A percentile compares a stretch with the other conserved stretches of the same genome.
These are phyloP conservation scores for Hortaea werneckii DNA, from an alignment of 2,329 filamentous ascomycete genomes.

Conservation along the genomic window DNA sequence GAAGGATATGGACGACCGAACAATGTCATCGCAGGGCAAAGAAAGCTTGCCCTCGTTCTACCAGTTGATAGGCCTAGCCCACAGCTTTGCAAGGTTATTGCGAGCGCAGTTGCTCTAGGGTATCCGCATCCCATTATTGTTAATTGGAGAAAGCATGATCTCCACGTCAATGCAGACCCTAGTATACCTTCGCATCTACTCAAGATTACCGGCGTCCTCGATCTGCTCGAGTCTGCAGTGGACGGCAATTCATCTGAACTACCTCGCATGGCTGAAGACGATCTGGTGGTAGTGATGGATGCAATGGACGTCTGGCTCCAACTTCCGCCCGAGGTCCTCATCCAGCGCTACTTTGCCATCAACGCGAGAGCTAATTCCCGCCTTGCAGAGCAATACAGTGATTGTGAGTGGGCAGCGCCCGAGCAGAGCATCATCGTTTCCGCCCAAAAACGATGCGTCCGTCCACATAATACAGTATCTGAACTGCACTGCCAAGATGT, in stretches of 20 bases:
- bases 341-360: constrained; percentile 14
- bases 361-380: constrained; percentile 30
- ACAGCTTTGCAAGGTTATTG: constrained; percentile 5
- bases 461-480: constrained; percentile 1
- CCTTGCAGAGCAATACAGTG: constrained; percentile 28
- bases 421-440: constrained; percentile 46
- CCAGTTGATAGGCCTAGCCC: constrained; percentile 3
- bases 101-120: constrained; percentile 2
- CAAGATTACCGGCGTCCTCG: constrained; percentile 7
- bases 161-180: not conserved
- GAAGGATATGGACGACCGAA: no score
- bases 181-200: constrained; percentile 2
- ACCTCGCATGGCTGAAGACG: constrained; percentile 7
- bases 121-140: constrained; percentile 6
- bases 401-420: constrained; percentile 27
- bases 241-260: not conserved
- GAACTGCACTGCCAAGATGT: constrained; percentile 5
- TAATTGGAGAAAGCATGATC: not conserved
- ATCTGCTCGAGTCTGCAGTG: constrained; percentile 1
- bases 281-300: constrained; percentile 18
- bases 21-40: not conserved
- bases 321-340: constrained; percentile 14
- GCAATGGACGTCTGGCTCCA: constrained; percentile 19
- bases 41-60: constrained; percentile 4
- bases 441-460: constrained; percentile 43